phyloP scores from a whole-genome alignment of 345 rosid species.

The Eutrema yunnanense region DNA sequence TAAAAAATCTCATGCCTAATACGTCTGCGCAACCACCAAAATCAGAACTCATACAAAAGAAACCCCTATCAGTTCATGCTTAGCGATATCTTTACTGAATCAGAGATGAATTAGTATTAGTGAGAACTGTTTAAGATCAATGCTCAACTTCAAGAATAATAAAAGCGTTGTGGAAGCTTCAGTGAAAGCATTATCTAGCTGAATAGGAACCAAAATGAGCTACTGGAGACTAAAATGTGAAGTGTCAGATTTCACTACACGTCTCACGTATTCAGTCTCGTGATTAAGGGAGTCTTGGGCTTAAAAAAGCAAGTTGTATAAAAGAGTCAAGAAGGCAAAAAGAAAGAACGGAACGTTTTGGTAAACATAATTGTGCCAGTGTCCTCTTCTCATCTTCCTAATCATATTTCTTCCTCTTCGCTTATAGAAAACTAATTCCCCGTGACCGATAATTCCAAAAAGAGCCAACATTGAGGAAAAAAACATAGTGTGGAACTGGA shows the following conservation, averaged over 20 bases:
- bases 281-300: background rate
- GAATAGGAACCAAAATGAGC: background rate
- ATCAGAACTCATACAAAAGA: constrained; percentile 6
- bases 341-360: background rate
- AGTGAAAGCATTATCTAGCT: background rate
- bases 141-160: constrained; percentile 1
- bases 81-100: background rate
- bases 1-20: background rate
- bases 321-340: background rate
- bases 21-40: background rate
- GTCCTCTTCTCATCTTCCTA: background rate
- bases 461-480: background rate
- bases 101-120: background rate
- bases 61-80: background rate
- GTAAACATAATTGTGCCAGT: background rate
- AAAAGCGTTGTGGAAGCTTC: background rate
- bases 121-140: constrained; percentile 6
- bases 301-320: background rate
- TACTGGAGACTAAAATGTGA: background rate
- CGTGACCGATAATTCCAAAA: background rate
- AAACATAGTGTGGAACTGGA: background rate
- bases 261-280: background rate
- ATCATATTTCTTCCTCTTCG: background rate
- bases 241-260: background rate
- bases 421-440: background rate